These are phyloP conservation scores for Apiospora marii DNA, from an alignment of 2,329 filamentous ascomycete genomes.

Conservation along the genomic window DNA sequence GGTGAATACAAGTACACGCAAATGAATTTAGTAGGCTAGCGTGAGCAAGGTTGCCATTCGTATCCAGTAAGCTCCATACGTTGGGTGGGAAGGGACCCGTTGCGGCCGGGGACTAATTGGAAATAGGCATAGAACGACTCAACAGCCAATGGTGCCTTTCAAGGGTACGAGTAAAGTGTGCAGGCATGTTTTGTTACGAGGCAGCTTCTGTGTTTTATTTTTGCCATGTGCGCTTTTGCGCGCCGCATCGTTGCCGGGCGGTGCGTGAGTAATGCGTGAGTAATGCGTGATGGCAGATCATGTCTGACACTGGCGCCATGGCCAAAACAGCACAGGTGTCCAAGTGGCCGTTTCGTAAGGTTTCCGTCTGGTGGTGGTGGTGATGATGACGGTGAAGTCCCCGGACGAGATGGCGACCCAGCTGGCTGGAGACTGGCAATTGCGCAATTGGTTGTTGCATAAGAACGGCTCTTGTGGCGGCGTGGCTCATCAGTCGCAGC, in stretches of 20 bases:
- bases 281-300: constrained; percentile 1
- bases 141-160: neutral
- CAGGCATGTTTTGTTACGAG: neutral
- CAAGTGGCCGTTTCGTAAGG: neutral
- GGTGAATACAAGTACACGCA: neutral
- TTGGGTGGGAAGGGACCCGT: constrained; percentile 13
- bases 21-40: neutral
- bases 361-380: neutral
- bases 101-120: neutral
- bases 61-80: constrained; percentile 9
- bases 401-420: constrained; percentile 9
- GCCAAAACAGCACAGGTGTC: constrained; percentile 14
- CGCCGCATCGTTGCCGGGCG: neutral
- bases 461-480: neutral
- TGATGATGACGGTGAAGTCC: constrained; percentile 7
- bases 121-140: neutral
- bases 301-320: constrained; percentile 15
- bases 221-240: neutral
- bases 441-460: neutral
- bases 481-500: constrained; percentile 14
- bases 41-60: neutral
- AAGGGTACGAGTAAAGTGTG: neutral
- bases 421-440: neutral
- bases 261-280: constrained; percentile 10
- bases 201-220: neutral